Evolutionary conservation across 2,329 filamentous ascomycete species (phyloP).

Genomic region (Esteya vermicola): DNA sequence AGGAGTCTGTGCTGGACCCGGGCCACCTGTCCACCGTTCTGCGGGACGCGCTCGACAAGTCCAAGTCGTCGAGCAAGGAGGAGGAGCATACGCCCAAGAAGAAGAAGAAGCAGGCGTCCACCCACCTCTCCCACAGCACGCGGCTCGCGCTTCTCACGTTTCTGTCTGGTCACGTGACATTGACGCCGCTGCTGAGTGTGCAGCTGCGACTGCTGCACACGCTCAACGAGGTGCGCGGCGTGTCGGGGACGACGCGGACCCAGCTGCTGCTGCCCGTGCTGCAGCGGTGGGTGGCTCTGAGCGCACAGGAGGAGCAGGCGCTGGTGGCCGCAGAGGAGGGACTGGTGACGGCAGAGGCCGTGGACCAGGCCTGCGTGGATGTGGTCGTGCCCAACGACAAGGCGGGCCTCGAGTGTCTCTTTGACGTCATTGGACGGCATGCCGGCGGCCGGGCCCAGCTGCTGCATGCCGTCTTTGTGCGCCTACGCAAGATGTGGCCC

Average conservation of each 20-base stretch:
- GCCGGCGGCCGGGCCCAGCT: slow-evolving; percentile 37
- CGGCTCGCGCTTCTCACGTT: slow-evolving; percentile 55
- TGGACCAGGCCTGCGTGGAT: slow-evolving; percentile 29
- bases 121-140: slow-evolving; percentile 39
- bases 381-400: slow-evolving; percentile 39
- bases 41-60: slow-evolving; percentile 42
- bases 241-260: slow-evolving; percentile 54
- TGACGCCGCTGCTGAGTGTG: slow-evolving; percentile 52
- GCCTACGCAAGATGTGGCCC: slow-evolving; percentile 59
- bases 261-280: slow-evolving; percentile 65
- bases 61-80: slow-evolving; percentile 7
- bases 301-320: slow-evolving; percentile 34
- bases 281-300: slow-evolving; percentile 49
- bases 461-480: slow-evolving; percentile 49
- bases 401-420: slow-evolving; percentile 35
- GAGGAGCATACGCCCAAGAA: not conserved
- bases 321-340: slow-evolving; percentile 26
- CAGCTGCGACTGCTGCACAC: slow-evolving; percentile 60
- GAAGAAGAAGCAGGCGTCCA: slow-evolving; percentile 9
- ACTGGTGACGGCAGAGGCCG: slow-evolving; percentile 11
- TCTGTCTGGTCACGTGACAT: slow-evolving; percentile 56
- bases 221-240: slow-evolving; percentile 58
- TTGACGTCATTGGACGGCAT: slow-evolving; percentile 29
- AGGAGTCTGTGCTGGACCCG: slow-evolving; percentile 75
- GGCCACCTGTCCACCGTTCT: slow-evolving; percentile 54